Percentiles rank a stretch among this genome's conserved stretches.
These are phyloP conservation scores for Naegleria fowleri DNA, from an alignment of 208 protist species.

Conservation along the genomic window DNA sequence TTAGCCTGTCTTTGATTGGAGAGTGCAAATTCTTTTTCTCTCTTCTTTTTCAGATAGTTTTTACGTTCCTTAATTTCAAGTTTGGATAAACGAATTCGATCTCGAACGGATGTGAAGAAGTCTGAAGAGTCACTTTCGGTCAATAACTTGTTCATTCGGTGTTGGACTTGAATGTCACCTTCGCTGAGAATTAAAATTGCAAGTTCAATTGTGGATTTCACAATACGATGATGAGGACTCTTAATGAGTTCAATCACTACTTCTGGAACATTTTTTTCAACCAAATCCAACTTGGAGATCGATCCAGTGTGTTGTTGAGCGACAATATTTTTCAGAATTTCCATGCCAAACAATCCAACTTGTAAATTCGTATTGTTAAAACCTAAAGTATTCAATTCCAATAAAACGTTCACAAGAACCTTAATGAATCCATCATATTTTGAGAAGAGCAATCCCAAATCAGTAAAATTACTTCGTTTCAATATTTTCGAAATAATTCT, in stretches of 20 bases:
- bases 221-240: neutral
- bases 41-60: neutral
- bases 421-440: neutral
- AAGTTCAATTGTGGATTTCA: neutral
- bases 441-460: neutral
- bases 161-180: neutral
- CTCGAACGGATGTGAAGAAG: neutral
- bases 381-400: neutral
- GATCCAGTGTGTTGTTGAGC: neutral
- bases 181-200: neutral
- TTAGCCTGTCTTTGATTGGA: neutral
- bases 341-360: neutral
- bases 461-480: neutral
- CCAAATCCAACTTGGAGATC: neutral
- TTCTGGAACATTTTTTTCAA: neutral
- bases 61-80: neutral
- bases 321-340: neutral
- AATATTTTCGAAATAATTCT: neutral
- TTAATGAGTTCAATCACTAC: neutral
- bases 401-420: neutral
- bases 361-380: neutral
- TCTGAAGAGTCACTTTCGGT: neutral
- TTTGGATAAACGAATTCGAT: neutral
- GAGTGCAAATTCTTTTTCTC: neutral
- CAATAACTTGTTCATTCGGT: neutral